phyloP scores from a whole-genome alignment of 257 asterid genomes.

The Parsonsia alboflavescens region DNA sequence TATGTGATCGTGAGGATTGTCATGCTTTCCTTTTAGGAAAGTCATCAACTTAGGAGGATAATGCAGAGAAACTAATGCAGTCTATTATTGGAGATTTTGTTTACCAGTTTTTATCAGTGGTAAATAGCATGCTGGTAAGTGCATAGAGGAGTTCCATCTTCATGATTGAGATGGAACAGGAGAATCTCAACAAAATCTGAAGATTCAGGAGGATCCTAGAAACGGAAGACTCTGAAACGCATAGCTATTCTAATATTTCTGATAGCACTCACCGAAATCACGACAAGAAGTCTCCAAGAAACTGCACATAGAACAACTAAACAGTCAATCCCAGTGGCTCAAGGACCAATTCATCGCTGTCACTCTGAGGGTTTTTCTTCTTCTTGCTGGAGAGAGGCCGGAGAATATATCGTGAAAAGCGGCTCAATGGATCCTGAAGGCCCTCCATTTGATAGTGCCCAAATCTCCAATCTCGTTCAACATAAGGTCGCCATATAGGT shows the following conservation, averaged over 20 bases:
- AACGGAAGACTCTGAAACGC: neutral
- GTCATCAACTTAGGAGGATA: neutral
- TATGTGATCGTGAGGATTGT: neutral
- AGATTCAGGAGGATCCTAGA: neutral
- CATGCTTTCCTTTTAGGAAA: neutral
- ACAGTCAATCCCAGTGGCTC: conserved; percentile 36
- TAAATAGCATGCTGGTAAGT: neutral
- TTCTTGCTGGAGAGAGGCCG: conserved; percentile 37
- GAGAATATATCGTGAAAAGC: conserved; percentile 47
- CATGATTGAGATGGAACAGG: neutral
- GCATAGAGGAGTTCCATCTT: neutral
- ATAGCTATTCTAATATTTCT: neutral
- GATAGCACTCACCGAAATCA: neutral
- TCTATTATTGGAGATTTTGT: neutral
- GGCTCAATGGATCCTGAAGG: conserved; percentile 86
- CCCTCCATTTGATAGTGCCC: conserved; percentile 94
- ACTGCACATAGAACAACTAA: conserved; percentile 10
- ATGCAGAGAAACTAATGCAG: neutral
- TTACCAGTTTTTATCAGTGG: neutral
- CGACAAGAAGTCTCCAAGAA: neutral
- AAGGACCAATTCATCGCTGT: conserved; percentile 41
- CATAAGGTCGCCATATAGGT: conserved; percentile 55
- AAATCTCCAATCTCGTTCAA: conserved; percentile 79
- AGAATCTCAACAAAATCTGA: neutral
- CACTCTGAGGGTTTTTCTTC: conserved; percentile 35